These are phyloP conservation scores for Sporodiniella umbellata DNA, from an alignment of 371 early-diverging fungal genomes.

Conservation along the genomic window DNA sequence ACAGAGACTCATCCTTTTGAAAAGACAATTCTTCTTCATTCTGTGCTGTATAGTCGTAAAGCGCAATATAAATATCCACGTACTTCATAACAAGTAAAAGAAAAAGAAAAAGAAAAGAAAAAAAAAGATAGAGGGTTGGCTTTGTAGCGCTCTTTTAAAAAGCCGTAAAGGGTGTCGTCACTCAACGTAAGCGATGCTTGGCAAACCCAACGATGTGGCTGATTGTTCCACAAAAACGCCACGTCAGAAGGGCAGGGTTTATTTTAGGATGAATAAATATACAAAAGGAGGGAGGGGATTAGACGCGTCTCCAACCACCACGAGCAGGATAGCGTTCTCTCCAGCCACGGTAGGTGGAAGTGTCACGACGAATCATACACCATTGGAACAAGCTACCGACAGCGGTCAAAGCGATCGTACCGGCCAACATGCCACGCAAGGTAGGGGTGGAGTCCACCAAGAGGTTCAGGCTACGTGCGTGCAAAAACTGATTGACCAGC, in stretches of 20 bases:
- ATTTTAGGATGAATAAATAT: too few relatives aligned
- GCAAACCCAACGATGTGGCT: too few relatives aligned
- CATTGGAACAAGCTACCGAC: conserved; percentile 54
- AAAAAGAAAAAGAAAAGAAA: neutral
- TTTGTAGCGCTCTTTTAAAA: neutral
- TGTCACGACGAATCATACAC: conserved; percentile 21
- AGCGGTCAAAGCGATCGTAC: conserved; percentile 48
- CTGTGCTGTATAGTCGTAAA: conserved; percentile 82
- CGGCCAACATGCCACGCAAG: conserved; percentile 58
- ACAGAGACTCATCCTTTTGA: conserved; percentile 70
- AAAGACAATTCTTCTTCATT: conserved; percentile 85
- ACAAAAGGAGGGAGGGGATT: conserved; percentile 6
- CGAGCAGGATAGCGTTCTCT: conserved; percentile 28
- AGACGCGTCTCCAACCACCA: conserved; percentile 39
- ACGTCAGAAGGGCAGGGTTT: too few relatives aligned
- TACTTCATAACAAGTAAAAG: conserved; percentile 36
- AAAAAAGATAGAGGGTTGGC: neutral
- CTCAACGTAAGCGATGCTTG: neutral
- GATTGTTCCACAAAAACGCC: neutral
- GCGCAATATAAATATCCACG: conserved; percentile 36
- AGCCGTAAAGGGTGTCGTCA: too few relatives aligned
- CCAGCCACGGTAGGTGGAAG: conserved; percentile 27
- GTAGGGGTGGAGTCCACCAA: conserved; percentile 28
- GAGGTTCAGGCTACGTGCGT: conserved; percentile 20
- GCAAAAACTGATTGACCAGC: conserved; percentile 28